Percentiles rank a stretch among this genome's conserved stretches.
Conservation (phyloP, 768 basidiomycete species). For the Dioszegia crocea region DNA sequence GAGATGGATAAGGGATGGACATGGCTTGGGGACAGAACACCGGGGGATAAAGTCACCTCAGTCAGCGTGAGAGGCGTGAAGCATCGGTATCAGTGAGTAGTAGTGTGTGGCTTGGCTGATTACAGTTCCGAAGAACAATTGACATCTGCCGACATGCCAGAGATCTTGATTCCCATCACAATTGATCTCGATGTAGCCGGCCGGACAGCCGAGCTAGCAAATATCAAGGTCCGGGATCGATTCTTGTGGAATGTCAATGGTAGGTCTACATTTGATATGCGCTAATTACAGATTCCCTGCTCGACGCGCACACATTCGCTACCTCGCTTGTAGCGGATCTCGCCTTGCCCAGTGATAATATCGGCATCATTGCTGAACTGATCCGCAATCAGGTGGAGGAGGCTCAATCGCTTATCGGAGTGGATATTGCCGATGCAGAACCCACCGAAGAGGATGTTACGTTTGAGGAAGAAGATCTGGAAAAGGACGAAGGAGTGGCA, state of each 20-base stretch:
- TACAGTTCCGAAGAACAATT: slow-evolving; percentile 61
- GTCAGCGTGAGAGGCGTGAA: slow-evolving; percentile 50
- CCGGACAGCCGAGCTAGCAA: slow-evolving; percentile 74
- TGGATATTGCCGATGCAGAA: slow-evolving; percentile 55
- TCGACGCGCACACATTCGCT: slow-evolving; percentile 10
- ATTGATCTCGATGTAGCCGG: slow-evolving; percentile 94
- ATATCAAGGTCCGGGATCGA: slow-evolving; percentile 84
- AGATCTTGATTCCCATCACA: slow-evolving; percentile 78
- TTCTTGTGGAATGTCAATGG: slow-evolving; percentile 93
- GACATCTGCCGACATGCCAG: slow-evolving; percentile 60
- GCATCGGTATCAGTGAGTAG: slow-evolving; percentile 71
- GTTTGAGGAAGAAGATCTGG: slow-evolving; percentile 33
- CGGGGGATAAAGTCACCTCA: slow-evolving; percentile 66
- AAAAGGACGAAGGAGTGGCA: slow-evolving; percentile 19
- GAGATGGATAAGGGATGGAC: slow-evolving; percentile 64
- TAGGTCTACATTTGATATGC: slow-evolving; percentile 23
- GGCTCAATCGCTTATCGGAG: slow-evolving; percentile 70
- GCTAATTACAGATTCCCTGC: not conserved
- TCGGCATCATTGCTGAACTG: slow-evolving; percentile 72
- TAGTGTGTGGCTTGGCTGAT: not conserved
- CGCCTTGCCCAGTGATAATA: slow-evolving; percentile 69
- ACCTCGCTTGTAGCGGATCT: slow-evolving; percentile 56
- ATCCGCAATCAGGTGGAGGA: slow-evolving; percentile 91
- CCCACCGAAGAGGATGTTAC: slow-evolving; percentile 50
- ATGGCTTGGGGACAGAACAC: slow-evolving; percentile 81